These are phyloP conservation scores for Cladosporium sp. DNA, from an alignment of 2,329 filamentous ascomycete genomes.

Conservation along the genomic window DNA sequence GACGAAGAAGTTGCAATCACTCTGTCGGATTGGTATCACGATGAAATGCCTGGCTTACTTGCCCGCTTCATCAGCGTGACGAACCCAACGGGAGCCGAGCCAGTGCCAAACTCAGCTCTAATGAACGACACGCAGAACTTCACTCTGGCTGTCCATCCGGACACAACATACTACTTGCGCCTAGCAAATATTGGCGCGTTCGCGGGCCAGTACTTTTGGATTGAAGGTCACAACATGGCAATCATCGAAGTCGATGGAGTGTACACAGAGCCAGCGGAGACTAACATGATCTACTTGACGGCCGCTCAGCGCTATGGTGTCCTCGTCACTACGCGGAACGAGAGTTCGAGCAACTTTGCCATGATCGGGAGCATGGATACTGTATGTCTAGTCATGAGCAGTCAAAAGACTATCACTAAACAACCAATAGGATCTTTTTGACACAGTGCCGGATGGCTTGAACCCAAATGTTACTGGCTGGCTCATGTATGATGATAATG, in stretches of 20 bases:
- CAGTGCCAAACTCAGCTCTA: constrained; percentile 64
- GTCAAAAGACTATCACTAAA: constrained; percentile 20
- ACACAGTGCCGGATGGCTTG: constrained; percentile 63
- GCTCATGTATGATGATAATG: constrained; percentile 55
- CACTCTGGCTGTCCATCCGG: constrained; percentile 47
- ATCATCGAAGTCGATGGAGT: constrained; percentile 72
- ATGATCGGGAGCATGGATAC: constrained; percentile 55
- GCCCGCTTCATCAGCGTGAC: constrained; percentile 54
- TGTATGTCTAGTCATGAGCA: constrained; percentile 27
- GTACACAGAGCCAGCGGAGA: constrained; percentile 59
- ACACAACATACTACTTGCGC: constrained; percentile 63
- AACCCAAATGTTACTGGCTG: constrained; percentile 63
- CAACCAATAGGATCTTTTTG: constrained; percentile 55
- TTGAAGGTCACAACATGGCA: constrained; percentile 65
- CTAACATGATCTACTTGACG: constrained; percentile 63
- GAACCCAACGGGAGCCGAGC: constrained; percentile 63
- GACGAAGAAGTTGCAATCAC: constrained; percentile 64
- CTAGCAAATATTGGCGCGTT: constrained; percentile 71
- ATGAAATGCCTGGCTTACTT: constrained; percentile 53
- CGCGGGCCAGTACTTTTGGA: constrained; percentile 69
- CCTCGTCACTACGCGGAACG: constrained; percentile 61
- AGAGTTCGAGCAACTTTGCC: constrained; percentile 58
- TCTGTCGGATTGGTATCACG: constrained; percentile 73
- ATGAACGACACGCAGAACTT: constrained; percentile 61
- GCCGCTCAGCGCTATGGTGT: constrained; percentile 72